Evolutionary conservation across 2,329 filamentous ascomycete genomes (phyloP).

Genomic region (Botrytis hyacinthi): DNA sequence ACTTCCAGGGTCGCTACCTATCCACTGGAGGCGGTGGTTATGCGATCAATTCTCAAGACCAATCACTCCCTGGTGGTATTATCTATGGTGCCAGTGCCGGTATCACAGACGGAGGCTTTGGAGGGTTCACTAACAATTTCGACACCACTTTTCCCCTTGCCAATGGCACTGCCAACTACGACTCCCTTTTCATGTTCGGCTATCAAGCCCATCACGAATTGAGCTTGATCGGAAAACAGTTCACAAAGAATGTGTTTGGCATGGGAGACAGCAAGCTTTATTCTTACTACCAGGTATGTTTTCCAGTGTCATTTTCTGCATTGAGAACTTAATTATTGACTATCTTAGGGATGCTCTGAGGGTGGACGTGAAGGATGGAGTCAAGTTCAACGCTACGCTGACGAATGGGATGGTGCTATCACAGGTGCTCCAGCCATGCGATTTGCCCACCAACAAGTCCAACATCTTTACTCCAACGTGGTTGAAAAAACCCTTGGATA

Average conservation of each 20-base stretch:
- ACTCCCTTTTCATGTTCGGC: conserved; percentile 42
- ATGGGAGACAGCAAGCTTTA: conserved; percentile 27
- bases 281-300: conserved; percentile 36
- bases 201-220: conserved; percentile 42
- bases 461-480: conserved; percentile 42
- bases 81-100: conserved; percentile 46
- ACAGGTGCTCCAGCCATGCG: conserved; percentile 49
- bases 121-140: conserved; percentile 42
- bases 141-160: conserved; percentile 41
- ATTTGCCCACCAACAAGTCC: conserved; percentile 46
- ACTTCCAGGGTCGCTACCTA: too few relatives aligned
- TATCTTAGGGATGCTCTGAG: conserved; percentile 44
- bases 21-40: too few relatives aligned
- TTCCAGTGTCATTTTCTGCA: too few relatives aligned
- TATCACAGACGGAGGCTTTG: conserved; percentile 50
- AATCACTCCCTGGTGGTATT: too few relatives aligned
- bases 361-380: conserved; percentile 51
- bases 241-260: conserved; percentile 45
- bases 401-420: conserved; percentile 47
- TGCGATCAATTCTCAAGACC: too few relatives aligned
- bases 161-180: conserved; percentile 42
- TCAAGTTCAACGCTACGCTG: conserved; percentile 43
- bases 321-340: neutral
- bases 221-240: conserved; percentile 44
- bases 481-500: conserved; percentile 45